Evolutionary conservation across 2,329 filamentous ascomycete genomes (phyloP).

Genomic region (Fusarium luffae): DNA sequence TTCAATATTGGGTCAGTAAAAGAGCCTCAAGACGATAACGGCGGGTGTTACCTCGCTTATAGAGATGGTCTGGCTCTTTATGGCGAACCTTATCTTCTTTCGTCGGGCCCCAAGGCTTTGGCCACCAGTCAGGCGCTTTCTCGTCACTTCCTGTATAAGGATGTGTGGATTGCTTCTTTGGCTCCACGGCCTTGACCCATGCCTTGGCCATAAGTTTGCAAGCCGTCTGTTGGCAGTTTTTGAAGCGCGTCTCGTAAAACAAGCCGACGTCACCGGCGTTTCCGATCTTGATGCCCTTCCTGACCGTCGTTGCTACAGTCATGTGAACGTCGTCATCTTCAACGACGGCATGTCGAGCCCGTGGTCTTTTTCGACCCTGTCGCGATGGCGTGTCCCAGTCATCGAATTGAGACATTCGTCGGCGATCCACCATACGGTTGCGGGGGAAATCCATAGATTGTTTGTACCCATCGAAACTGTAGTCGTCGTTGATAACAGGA

Average conservation of each 20-base stretch:
- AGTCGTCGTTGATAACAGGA: conserved; percentile 50
- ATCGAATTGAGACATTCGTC: conserved; percentile 48
- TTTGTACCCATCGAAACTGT: conserved; percentile 45
- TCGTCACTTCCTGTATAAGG: conserved; percentile 75
- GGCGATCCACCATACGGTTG: conserved; percentile 46
- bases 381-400: conserved; percentile 49
- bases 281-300: conserved; percentile 61
- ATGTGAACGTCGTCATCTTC: conserved; percentile 57
- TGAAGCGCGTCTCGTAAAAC: conserved; percentile 71
- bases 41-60: conserved; percentile 67
- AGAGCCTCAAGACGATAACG: background rate
- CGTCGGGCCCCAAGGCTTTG: conserved; percentile 62
- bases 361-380: conserved; percentile 47
- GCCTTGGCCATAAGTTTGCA: conserved; percentile 80
- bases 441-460: conserved; percentile 43
- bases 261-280: conserved; percentile 65
- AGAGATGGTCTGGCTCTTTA: conserved; percentile 79
- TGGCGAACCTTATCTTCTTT: conserved; percentile 69
- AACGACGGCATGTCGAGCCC: conserved; percentile 52
- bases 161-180: conserved; percentile 80
- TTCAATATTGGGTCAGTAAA: conserved; percentile 12
- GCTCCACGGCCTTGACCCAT: conserved; percentile 80
- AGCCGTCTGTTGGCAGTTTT: conserved; percentile 74
- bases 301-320: conserved; percentile 54
- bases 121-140: conserved; percentile 75